phyloP scores from a whole-genome alignment of 257 asterid genomes.

The Salvia rosmarinus region DNA sequence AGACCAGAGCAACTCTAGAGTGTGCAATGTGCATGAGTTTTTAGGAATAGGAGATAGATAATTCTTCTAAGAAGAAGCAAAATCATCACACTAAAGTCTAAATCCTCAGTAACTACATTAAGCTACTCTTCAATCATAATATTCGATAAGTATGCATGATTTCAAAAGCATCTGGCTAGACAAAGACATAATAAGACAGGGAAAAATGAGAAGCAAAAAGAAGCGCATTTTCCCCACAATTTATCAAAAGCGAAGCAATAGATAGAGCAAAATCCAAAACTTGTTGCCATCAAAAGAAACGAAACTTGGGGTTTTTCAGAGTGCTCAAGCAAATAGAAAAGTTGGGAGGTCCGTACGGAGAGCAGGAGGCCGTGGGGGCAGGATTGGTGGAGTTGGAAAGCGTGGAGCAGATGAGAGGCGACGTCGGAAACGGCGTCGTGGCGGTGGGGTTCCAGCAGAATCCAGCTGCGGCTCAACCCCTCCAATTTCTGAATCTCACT shows the following conservation, averaged over 20 bases:
- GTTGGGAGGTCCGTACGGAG: slow-evolving; percentile 47
- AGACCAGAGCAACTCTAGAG: slow-evolving; percentile 19
- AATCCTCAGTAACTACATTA: not conserved
- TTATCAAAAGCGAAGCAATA: too few species aligned
- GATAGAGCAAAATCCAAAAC: slow-evolving; percentile 8
- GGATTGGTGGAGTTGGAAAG: slow-evolving; percentile 69
- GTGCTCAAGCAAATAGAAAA: not conserved
- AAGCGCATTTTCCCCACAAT: too few species aligned
- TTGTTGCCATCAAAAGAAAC: not conserved
- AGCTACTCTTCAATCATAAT: slow-evolving; percentile 5
- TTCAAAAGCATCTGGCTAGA: not conserved
- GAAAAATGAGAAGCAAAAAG: not conserved
- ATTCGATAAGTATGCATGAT: not conserved
- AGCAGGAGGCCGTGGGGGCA: slow-evolving; percentile 88
- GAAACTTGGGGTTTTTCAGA: not conserved
- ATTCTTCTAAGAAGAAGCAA: not conserved
- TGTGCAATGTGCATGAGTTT: not conserved
- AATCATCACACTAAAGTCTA: not conserved
- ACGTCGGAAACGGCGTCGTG: slow-evolving; percentile 67
- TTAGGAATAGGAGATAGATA: not conserved
- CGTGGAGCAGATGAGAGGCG: slow-evolving; percentile 56
- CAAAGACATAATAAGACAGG: not conserved
- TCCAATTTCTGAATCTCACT: slow-evolving; percentile 63
- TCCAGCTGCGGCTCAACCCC: slow-evolving; percentile 70
- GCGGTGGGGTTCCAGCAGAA: slow-evolving; percentile 63